Evolutionary conservation across 2,329 filamentous ascomycete species (phyloP).

Genomic region (Ploettnerulaceae sp.): DNA sequence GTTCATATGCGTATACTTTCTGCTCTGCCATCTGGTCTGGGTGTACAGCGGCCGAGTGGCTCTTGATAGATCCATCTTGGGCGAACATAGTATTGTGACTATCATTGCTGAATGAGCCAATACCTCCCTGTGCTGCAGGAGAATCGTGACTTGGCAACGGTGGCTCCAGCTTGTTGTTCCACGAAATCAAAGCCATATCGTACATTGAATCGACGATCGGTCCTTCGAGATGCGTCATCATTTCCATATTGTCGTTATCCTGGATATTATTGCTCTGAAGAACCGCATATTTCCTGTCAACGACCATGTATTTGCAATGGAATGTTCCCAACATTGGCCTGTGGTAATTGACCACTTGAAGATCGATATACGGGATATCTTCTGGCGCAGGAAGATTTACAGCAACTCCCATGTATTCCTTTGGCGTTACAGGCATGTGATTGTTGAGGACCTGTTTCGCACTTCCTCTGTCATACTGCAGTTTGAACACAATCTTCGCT

Average conservation of each 20-base stretch:
- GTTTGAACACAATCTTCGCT: slow-evolving; percentile 59
- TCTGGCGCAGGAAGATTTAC: slow-evolving; percentile 56
- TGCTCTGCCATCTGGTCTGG: slow-evolving; percentile 14
- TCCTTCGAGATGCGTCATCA: slow-evolving; percentile 73
- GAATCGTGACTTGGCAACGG: slow-evolving; percentile 51
- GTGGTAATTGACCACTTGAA: slow-evolving; percentile 72
- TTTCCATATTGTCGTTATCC: slow-evolving; percentile 76
- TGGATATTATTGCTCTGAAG: slow-evolving; percentile 76
- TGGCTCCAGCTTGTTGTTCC: slow-evolving; percentile 59
- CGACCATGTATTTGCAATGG: slow-evolving; percentile 72
- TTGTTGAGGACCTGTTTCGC: slow-evolving; percentile 60
- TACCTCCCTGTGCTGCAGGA: slow-evolving; percentile 40
- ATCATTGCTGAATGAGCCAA: slow-evolving; percentile 18
- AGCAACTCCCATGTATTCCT: slow-evolving; percentile 52
- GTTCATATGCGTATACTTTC: slow-evolving; percentile 21
- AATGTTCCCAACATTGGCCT: slow-evolving; percentile 67
- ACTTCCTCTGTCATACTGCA: slow-evolving; percentile 72
- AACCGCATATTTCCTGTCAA: slow-evolving; percentile 66
- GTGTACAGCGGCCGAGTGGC: slow-evolving; percentile 24
- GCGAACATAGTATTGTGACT: slow-evolving; percentile 30
- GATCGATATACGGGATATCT: slow-evolving; percentile 66
- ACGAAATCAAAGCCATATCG: slow-evolving; percentile 68
- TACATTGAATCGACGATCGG: slow-evolving; percentile 72
- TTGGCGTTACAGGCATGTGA: slow-evolving; percentile 54
- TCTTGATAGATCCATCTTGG: slow-evolving; percentile 32